Conservation (phyloP, 148 eudicot species). For the Chenopodium quinoa region DNA sequence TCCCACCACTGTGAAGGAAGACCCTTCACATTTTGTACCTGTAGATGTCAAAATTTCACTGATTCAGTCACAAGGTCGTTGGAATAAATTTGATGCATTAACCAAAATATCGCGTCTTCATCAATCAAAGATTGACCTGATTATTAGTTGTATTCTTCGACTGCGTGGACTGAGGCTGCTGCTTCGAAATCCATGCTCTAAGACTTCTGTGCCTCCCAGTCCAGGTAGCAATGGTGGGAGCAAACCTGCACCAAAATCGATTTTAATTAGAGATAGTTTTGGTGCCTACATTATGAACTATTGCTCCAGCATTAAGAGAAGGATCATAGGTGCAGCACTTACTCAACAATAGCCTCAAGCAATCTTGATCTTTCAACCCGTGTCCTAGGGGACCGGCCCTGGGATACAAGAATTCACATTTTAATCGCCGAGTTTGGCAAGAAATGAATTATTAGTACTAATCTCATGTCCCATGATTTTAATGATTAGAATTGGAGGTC, state of each 20-base stretch:
- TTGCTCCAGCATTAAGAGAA: background rate
- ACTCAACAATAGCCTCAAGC: conserved; percentile 69
- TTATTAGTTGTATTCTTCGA: conserved; percentile 44
- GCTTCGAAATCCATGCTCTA: conserved; percentile 78
- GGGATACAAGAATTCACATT: conserved; percentile 10
- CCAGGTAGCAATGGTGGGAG: conserved; percentile 86
- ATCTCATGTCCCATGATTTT: too few relatives aligned
- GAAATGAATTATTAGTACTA: too few relatives aligned
- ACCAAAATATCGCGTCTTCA: background rate
- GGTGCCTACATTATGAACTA: background rate
- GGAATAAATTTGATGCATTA: background rate
- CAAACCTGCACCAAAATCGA: conserved; percentile 36
- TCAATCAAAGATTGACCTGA: conserved; percentile 39
- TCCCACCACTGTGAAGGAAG: conserved; percentile 74
- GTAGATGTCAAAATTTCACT: background rate
- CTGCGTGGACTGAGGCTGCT: conserved; percentile 62
- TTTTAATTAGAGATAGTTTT: background rate
- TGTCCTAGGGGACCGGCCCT: conserved; percentile 41
- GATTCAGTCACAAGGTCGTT: background rate
- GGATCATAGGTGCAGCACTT: conserved; percentile 24
- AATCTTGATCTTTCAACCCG: conserved; percentile 42
- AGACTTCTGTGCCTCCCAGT: conserved; percentile 85
- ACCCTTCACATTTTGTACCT: conserved; percentile 49
- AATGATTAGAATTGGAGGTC: background rate
- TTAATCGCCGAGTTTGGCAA: background rate